Evolutionary conservation across 768 basidiomycete genomes (phyloP), one percentile per base, ranked within the genome.

Genomic region (Plicaturopsis crispa): DNA sequence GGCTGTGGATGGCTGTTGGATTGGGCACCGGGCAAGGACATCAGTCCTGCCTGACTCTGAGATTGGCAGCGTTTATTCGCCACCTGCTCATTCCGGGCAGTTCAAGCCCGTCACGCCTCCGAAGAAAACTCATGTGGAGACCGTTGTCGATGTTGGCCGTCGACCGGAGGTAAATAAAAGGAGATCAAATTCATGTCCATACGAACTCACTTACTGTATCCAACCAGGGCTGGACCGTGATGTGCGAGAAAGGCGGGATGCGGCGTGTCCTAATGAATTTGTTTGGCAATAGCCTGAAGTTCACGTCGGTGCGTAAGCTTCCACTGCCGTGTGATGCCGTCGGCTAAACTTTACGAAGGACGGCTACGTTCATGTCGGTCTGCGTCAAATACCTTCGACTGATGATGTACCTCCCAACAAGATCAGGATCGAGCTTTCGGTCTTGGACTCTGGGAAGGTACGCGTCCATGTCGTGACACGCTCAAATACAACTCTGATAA

Each of bases 201-300:
- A 13, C n/a, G 20, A 8, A 8, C 14, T 5, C 6, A 31, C 5
- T 33, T 50, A 11, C 45, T 14, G 5, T 12, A 3, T 18, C 19
- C 20, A 24, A 34, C 12, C 43, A 92, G 85, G 88, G 88, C 2
- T 97, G 92, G 92, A 62, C 65, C 6, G 62, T 94, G 20, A 81
- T 78, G 51, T 91, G 86, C 55, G 93, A 97, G 59, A 90, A 85
- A 55, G 92, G 89, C 21, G 93, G 93, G 11, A 81, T 96, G 44
- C 77, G 93, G 21, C 75, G 93, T 19, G 80, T 96, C 10, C 57
- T 96, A 44, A 94, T 96, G 89, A 97, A 97, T 54, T 60, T 97
- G 24, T 89, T 96, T 48, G 89, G 91, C 12, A 96, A 94, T 57
- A 89, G 88, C 49, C 63, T 93, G 38, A 94, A 97, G 58, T 96